phyloP scores from a whole-genome alignment of 169 alveolate species.

The Plasmodium inui region DNA sequence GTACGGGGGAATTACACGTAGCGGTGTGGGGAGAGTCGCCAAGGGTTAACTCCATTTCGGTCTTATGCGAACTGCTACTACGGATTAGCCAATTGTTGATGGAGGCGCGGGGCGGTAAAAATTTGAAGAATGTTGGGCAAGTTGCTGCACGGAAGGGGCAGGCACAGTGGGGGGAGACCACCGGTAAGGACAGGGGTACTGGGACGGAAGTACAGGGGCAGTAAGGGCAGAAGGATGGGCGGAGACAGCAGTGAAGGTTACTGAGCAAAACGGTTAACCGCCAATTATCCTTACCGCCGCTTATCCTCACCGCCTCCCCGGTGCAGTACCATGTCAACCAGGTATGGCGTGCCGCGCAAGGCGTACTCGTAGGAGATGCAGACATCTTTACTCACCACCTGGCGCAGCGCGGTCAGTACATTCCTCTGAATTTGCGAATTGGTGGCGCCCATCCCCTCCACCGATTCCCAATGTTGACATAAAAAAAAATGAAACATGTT shows the following conservation, averaged over 20 bases:
- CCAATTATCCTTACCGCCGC: not conserved
- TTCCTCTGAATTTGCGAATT: constrained; percentile 52
- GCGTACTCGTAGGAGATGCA: constrained; percentile 15
- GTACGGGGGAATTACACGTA: not conserved
- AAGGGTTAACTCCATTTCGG: not conserved
- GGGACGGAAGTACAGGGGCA: no score
- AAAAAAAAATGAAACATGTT: constrained; percentile 10
- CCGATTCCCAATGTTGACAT: constrained; percentile 4
- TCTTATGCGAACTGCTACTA: not conserved
- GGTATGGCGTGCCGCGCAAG: constrained; percentile 21
- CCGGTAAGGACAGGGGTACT: no score
- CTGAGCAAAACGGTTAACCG: not conserved
- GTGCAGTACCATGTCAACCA: constrained; percentile 19
- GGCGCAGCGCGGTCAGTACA: constrained; percentile 3
- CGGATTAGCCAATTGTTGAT: not conserved
- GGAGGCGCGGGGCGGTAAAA: not conserved
- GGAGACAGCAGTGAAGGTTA: not conserved
- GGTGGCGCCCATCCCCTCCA: not conserved
- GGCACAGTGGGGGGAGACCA: not conserved
- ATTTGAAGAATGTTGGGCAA: not conserved
- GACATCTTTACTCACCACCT: not conserved
- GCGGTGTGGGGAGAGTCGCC: not conserved
- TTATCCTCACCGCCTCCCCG: not conserved
- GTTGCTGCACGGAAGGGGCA: not conserved
- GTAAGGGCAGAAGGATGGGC: no score